phyloP scores from a whole-genome alignment of 352 stramenopile genomes.

The Aphanomyces euteiches region DNA sequence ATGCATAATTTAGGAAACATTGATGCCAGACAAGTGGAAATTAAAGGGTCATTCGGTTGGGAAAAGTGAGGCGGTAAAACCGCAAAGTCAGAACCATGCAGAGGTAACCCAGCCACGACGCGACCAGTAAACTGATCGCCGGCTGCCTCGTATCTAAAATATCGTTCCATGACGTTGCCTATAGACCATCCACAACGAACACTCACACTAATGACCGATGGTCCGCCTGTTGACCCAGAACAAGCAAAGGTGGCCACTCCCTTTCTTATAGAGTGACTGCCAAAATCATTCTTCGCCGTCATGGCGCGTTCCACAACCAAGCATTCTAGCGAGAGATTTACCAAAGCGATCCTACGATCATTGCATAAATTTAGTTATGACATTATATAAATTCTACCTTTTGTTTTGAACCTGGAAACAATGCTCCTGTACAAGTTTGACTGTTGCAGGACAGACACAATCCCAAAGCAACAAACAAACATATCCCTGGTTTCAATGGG shows the following conservation, averaged over 20 bases:
- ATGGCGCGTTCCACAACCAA: too few relatives aligned
- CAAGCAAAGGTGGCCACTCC: constrained; percentile 12
- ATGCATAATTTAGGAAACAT: neutral
- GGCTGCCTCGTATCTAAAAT: constrained; percentile 27
- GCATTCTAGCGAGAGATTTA: too few relatives aligned
- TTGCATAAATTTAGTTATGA: too few relatives aligned
- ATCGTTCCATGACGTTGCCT: constrained; percentile 19
- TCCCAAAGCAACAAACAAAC: too few relatives aligned
- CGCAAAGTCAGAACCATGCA: constrained; percentile 15
- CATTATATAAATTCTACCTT: too few relatives aligned
- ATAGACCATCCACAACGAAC: constrained; percentile 22
- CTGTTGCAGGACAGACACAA: too few relatives aligned
- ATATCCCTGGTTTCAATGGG: too few relatives aligned
- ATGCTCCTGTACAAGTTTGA: too few relatives aligned
- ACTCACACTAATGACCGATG: constrained; percentile 23
- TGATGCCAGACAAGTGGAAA: neutral
- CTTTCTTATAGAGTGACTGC: too few relatives aligned
- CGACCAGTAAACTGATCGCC: constrained; percentile 15
- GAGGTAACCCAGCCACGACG: constrained; percentile 15
- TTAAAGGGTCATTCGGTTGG: neutral
- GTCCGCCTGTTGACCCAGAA: constrained; percentile 17
- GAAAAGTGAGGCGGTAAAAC: constrained; percentile 19
- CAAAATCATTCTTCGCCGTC: too few relatives aligned
- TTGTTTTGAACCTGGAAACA: too few relatives aligned
- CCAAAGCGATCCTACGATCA: too few relatives aligned